phyloP scores from a whole-genome alignment of 148 eudicot species.

The Vaccinium vitisidaea region DNA sequence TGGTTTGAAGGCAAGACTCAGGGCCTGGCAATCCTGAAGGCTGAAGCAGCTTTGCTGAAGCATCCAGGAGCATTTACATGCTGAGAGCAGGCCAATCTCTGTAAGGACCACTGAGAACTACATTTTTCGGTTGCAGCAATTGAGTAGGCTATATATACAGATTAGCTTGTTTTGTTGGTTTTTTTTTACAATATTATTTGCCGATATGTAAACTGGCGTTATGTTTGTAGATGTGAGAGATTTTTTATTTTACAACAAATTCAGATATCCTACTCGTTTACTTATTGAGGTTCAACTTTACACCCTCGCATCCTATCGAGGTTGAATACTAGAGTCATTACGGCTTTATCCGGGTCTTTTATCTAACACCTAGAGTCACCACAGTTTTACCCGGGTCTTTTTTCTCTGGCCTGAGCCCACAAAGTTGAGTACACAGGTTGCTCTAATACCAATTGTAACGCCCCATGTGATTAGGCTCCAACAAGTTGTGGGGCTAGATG shows the following conservation, averaged over 20 bases:
- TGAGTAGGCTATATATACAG: neutral
- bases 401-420: too few species aligned
- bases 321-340: too few species aligned
- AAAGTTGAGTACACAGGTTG: too few species aligned
- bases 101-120: conserved; percentile 43
- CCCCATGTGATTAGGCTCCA: too few species aligned
- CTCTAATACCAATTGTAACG: too few species aligned
- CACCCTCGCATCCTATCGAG: too few species aligned
- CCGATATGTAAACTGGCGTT: neutral
- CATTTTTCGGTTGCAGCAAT: neutral
- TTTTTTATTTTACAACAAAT: neutral
- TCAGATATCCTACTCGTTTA: neutral
- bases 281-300: neutral
- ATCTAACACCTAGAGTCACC: too few species aligned
- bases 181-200: neutral
- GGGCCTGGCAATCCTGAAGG: conserved; percentile 19
- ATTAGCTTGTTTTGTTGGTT: neutral
- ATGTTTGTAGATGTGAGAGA: neutral
- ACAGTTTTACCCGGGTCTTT: too few species aligned
- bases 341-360: too few species aligned
- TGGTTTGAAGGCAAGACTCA: conserved; percentile 12
- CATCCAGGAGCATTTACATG: conserved; percentile 8
- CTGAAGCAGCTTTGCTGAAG: conserved; percentile 13
- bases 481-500: too few species aligned
- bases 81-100: conserved; percentile 41